Base-by-base conservation (phyloP, 108 stramenopile species). In the Cyclostephanos tholiformis region DNA sequence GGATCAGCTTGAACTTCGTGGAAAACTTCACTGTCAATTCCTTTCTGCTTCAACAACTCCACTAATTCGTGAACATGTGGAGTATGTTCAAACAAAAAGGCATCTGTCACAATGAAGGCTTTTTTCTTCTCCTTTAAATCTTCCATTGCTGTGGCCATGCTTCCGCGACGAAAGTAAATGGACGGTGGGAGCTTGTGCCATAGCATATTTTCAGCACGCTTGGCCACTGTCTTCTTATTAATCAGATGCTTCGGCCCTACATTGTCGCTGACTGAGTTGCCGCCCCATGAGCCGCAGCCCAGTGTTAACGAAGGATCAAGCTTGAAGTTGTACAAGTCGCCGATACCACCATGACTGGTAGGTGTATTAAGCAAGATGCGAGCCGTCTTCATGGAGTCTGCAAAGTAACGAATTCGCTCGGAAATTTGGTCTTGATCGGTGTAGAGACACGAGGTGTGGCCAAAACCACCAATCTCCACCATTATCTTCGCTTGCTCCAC, bases 171-270 rank as follows among this genome's bases (percentile, higher is more conserved):
- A 67, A 73, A 80, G 61, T 73, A 80, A 11, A 80, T 46, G 38
- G 30, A 51, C 17, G 5, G 72, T 25, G 79, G 79, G 23, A 74
- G 30, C 20, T 77, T 69, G 43, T 57, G 51, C 80, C 80, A 82
- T 55, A 59, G 53, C 27, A 82, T 82, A 32, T 82, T 50, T 20
- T 82, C 69, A 29, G 69, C 55, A 27, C 80, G 66, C 46, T 70
- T 67, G 14, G 80, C 80, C 16, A 82, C 60, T 25, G 74, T 82
- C 16, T 56, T 75, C n/a, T 48, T 61, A 36, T 82, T 82, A 41
- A 82, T 69, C 19, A 82, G 60, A 44, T 80, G 72, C 51, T 43
- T 58, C 17, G 79, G 79, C 13, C 79, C 79, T 8, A 80, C 72
- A 39, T 80, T 80, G 26, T 66, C 56, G 8, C 57, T 61, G 17